A percentile compares a stretch with the other conserved stretches of the same genome.
Conservation (phyloP, 1,284 basidiomycete genomes). For the Bjerkandera adusta region DNA sequence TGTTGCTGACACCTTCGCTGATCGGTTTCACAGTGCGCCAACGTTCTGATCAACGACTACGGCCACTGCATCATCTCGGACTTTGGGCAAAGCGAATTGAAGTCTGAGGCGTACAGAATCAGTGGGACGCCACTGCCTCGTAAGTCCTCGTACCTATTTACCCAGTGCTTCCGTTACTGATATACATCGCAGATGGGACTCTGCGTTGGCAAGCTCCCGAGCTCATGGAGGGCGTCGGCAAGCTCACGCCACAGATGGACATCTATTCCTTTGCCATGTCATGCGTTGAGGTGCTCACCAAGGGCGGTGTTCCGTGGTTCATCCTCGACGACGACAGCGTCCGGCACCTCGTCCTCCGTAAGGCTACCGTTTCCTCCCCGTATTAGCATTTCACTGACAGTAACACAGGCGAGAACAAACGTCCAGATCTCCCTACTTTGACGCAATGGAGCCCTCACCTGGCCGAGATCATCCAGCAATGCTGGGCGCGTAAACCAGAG, state of each 20-base stretch:
- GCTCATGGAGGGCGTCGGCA: constrained; percentile 49
- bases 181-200: constrained; percentile 44
- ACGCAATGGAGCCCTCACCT: constrained; percentile 29
- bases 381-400: constrained; percentile 3
- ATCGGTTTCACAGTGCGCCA: constrained; percentile 49
- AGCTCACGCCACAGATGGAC: constrained; percentile 59
- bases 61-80: constrained; percentile 70
- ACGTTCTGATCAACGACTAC: constrained; percentile 69
- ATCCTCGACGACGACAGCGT: constrained; percentile 58
- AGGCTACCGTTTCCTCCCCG: constrained; percentile 17
- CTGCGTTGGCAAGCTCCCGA: constrained; percentile 77
- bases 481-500: constrained; percentile 49
- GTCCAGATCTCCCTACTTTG: constrained; percentile 46
- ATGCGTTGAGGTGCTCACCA: constrained; percentile 66
- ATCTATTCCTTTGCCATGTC: constrained; percentile 74
- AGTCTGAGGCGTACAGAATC: constrained; percentile 60
- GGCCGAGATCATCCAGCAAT: constrained; percentile 38
- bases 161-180: constrained; percentile 4
- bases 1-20: constrained; percentile 1
- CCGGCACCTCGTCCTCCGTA: constrained; percentile 59
- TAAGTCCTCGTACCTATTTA: too few species aligned
- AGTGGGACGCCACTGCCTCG: constrained; percentile 53
- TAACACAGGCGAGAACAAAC: constrained; percentile 49
- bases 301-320: constrained; percentile 63
- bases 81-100: constrained; percentile 79